Evolutionary conservation across 345 rosid species (phyloP), one percentile per base, ranked within the genome.

Genomic region (Camelina neglecta): DNA sequence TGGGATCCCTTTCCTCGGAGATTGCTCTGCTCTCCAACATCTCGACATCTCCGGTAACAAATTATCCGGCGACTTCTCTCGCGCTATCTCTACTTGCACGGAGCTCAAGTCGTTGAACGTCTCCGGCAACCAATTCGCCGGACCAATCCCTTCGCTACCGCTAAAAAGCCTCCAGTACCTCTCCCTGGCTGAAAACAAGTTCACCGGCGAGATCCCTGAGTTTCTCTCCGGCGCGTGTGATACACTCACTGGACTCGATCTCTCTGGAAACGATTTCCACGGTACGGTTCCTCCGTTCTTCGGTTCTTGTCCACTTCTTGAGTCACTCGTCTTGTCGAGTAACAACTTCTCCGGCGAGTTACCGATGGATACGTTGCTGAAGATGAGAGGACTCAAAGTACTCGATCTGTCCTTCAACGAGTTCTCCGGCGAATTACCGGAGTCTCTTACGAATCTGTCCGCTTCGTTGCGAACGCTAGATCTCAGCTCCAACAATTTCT

Each of bases 21-120:
- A 80, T 9, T 95, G 99, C 79, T 81, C 50, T n/a, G 75, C 85
- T 51, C 62, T 95, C 62, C 84, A 86, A 72, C 79, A 87, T 79
- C 89, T 95, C 11, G 98, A 95, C 49, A 81, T 90, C 73, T 95
- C 99, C 47, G 79, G 79, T 23, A 95, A 95, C 77, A 83, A 83
- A 60, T 85, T 90, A 23, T 23, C 50, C 45, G 96, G 93, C 44
- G 96, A 95, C 61, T 74, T 95, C 20, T 81, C 83, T 20, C 65
- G n/a, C 12, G 86, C 89, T 44, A 77, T 92, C 61, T 81, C 86
- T 11, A 42, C 80, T 1, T 95, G 99, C 71, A 67, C 71, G 3
- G 78, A 78, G 81, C 86, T 95, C 61, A 83, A 16, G 67, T 87
- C 85, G 72, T 76, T 95, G 75, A 92, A 92, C 75, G 66, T 86